Conservation (phyloP, 176 grass and related monocot species). For the Zea luxurians region DNA sequence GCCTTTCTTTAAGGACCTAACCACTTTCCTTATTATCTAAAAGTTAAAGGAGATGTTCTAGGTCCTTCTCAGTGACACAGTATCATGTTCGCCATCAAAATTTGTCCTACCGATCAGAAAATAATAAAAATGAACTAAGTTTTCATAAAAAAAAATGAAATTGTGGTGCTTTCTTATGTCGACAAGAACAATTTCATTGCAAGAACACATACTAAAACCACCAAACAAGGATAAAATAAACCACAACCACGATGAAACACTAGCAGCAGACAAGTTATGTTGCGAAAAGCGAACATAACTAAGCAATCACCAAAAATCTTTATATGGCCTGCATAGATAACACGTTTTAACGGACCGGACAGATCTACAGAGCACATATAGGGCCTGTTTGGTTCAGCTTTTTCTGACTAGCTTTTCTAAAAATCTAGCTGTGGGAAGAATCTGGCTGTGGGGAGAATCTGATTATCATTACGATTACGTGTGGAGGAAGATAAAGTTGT, state of each 20-base stretch:
- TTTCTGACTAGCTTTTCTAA: too few species aligned
- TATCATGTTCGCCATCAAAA: slow-evolving; percentile 49
- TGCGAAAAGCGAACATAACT: not conserved
- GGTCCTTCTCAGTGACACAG: slow-evolving; percentile 78
- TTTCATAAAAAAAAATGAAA: not conserved
- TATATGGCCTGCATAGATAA: not conserved
- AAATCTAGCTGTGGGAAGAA: too few species aligned
- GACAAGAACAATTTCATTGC: not conserved
- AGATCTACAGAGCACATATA: too few species aligned
- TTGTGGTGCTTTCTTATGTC: not conserved
- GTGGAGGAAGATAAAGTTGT: too few species aligned
- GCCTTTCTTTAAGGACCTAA: too few species aligned
- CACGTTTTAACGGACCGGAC: not conserved
- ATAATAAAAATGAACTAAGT: slow-evolving; percentile 14
- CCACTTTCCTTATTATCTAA: slow-evolving; percentile 76
- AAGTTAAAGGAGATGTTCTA: slow-evolving; percentile 83
- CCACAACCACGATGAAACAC: not conserved
- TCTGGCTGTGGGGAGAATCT: too few species aligned
- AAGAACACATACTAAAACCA: slow-evolving; percentile 1
- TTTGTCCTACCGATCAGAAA: slow-evolving; percentile 28
- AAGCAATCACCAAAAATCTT: not conserved
- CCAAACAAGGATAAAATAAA: not conserved
- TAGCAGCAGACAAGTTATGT: not conserved
- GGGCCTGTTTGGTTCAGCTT: too few species aligned
- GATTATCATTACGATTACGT: too few species aligned